These are phyloP conservation scores for Auricularia sp. DNA, from an alignment of 768 basidiomycete species.

Conservation along the genomic window DNA sequence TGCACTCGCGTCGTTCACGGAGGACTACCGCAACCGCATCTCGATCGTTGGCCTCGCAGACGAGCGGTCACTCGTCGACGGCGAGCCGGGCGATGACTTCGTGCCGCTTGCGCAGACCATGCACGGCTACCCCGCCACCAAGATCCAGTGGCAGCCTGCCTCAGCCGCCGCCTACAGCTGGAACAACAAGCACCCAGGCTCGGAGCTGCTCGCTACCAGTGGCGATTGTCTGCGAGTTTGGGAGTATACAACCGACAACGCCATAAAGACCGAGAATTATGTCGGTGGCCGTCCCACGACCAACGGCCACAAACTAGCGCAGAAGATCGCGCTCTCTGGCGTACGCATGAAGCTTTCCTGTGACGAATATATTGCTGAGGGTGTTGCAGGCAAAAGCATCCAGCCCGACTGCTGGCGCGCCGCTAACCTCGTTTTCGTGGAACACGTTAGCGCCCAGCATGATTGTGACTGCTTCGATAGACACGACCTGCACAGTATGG, in stretches of 20 bases:
- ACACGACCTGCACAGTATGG: conserved; percentile 99
- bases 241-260: conserved; percentile 70
- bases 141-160: conserved; percentile 86
- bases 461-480: conserved; percentile 95
- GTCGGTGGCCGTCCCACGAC: conserved; percentile 54
- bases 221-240: conserved; percentile 89
- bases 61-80: conserved; percentile 79
- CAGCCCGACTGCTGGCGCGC: conserved; percentile 71
- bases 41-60: conserved; percentile 72
- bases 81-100: conserved; percentile 54
- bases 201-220: conserved; percentile 87
- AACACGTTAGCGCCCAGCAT: conserved; percentile 84
- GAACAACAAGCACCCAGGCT: conserved; percentile 52
- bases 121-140: conserved; percentile 90
- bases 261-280: conserved; percentile 46
- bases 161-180: conserved; percentile 52
- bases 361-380: not conserved
- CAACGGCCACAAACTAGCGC: conserved; percentile 52
- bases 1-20: conserved; percentile 75
- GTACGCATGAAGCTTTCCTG: conserved; percentile 34
- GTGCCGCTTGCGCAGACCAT: conserved; percentile 72
- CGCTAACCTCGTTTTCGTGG: conserved; percentile 96
- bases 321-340: conserved; percentile 73
- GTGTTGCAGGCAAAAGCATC: conserved; percentile 82
- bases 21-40: conserved; percentile 75